Base-by-base conservation (phyloP, 2,329 filamentous ascomycete species). In the Passalora sequoiae region DNA sequence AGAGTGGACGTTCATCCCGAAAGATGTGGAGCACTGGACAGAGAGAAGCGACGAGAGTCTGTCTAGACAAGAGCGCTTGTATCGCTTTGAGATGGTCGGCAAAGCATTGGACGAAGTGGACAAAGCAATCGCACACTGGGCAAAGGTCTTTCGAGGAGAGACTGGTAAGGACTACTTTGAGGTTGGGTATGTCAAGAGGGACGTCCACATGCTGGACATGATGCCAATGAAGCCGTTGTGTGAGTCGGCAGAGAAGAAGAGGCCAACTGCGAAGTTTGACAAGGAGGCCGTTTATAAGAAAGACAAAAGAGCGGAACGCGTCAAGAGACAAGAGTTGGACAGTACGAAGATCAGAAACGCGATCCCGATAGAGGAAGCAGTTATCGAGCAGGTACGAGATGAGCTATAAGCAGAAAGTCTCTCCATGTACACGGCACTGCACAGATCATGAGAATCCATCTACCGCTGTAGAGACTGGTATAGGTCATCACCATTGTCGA, bases 1-100 rank as follows among this genome's bases (percentile, higher is more conserved):
- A 4, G 92, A 97, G 69, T 77, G 82, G 51, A 92, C 94, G 78
- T 97, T 80, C 67, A 65, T 83, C 2, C 78, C 80, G 1, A 63
- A 91, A 6, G 75, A 84, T 19, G 56, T 62, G 4, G 62, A 57
- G 1, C 58, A 57, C 7, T 60, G 59, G 27, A 51, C 55, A 10
- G 53, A 57, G 22, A 51, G 46, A 29, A 40, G 30, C 20, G 56
- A 54, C 43, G 55, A 45, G 32, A 50, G 53, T 25, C 38, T 55
- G 37, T 55, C 48, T 3, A 51, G 51, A 6, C 52, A 54, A 47
- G 49, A 54, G 45, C 57, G 54, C 49, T 54, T 19, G 27, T 60
- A 64, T 28, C 76, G 78, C 50, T 76, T 77, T 55, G 66, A 75
- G 62, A 91, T 95, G 69, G 57, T 74, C 38, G 71, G 74, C 40